phyloP scores from a whole-genome alignment of 306 rosid species.

The Cajanus cajan region DNA sequence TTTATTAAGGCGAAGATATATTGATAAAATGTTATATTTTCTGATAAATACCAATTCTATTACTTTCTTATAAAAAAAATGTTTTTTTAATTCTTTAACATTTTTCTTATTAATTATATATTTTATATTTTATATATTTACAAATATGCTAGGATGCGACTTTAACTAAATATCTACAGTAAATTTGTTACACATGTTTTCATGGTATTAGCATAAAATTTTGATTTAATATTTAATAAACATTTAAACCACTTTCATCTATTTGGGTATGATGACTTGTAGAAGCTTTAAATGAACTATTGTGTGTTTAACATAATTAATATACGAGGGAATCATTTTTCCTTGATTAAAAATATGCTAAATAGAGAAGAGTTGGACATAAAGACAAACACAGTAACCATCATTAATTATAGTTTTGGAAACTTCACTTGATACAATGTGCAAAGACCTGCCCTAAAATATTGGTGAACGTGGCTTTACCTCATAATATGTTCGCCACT shows the following conservation, averaged over 20 bases:
- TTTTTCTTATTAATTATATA: background rate
- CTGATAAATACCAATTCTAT: too few species aligned
- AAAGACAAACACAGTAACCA: slow-evolving; percentile 18
- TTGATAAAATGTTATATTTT: too few species aligned
- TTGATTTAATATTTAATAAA: background rate
- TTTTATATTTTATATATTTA: background rate
- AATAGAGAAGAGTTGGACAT: background rate
- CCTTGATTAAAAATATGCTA: slow-evolving; percentile 1
- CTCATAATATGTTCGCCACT: slow-evolving; percentile 29
- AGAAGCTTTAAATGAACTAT: background rate
- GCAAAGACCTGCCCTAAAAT: background rate
- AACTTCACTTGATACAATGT: slow-evolving; percentile 17
- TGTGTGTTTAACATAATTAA: background rate
- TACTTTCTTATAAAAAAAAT: too few species aligned
- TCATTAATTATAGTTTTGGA: slow-evolving; percentile 3
- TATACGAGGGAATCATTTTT: background rate
- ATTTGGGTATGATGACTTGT: background rate
- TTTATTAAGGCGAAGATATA: too few species aligned
- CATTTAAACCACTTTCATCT: background rate
- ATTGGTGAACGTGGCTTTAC: slow-evolving; percentile 35
- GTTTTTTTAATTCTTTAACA: too few species aligned
- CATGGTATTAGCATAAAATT: background rate
- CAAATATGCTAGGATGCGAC: background rate
- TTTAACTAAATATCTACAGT: background rate
- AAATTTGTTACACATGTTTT: background rate